A percentile compares a stretch with the other conserved stretches of the same genome.
Conservation (phyloP, 176 grass and related monocot species). For the Avena eriantha region DNA sequence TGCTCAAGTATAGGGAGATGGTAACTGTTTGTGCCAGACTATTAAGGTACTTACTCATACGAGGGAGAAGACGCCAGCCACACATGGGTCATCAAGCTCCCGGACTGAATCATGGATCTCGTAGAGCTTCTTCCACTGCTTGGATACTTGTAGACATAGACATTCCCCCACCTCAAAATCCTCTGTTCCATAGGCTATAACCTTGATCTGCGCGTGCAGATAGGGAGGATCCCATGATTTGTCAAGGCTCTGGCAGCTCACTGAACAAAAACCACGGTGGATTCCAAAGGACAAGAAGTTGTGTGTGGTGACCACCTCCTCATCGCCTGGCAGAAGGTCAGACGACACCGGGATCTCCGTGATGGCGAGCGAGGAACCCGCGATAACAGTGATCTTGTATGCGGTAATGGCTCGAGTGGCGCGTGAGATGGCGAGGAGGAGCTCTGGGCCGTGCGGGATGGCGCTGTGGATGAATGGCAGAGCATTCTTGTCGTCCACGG, state of each 20-base stretch:
- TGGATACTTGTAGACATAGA: not conserved
- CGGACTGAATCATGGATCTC: not conserved
- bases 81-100: not conserved
- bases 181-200: not conserved
- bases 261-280: not conserved
- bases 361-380: not conserved
- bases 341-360: not conserved
- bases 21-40: not conserved
- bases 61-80: not conserved
- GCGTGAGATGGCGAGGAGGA: not conserved
- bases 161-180: not conserved
- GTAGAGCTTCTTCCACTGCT: not conserved
- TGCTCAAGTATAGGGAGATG: too few species aligned
- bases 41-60: not conserved
- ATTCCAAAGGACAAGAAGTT: not conserved
- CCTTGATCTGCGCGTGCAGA: not conserved
- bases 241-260: not conserved
- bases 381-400: not conserved
- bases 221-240: not conserved
- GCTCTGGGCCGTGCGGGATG: not conserved
- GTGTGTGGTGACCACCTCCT: not conserved
- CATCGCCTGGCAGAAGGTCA: not conserved
- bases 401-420: not conserved
- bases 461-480: not conserved
- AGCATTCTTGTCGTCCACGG: not conserved